A percentile compares a stretch with the other conserved stretches of the same genome.
Conservation (phyloP, 768 basidiomycete genomes). For the Amanita jacksonii region DNA sequence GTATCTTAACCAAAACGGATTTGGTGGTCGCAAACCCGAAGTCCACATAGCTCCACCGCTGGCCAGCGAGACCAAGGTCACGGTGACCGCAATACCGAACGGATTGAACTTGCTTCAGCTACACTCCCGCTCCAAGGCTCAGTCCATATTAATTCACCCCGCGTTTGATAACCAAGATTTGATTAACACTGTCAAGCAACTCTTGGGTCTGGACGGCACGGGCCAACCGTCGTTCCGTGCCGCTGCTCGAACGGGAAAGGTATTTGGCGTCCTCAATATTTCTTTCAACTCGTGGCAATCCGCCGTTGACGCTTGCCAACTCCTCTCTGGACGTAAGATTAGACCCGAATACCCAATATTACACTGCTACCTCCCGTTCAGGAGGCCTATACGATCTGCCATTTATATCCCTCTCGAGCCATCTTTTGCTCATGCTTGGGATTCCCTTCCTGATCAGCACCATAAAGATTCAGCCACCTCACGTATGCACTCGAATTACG, state of each 20-base stretch:
- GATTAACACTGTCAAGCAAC: background rate
- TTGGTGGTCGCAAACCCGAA: background rate
- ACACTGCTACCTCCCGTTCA: constrained; percentile 4
- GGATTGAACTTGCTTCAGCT: background rate
- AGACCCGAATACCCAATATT: constrained; percentile 1
- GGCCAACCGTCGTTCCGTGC: background rate
- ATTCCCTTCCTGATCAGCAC: constrained; percentile 2
- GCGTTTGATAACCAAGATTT: background rate
- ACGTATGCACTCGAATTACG: constrained; percentile 2
- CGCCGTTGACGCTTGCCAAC: background rate
- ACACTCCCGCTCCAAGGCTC: background rate
- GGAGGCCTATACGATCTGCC: background rate
- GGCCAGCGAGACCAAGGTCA: too few species aligned
- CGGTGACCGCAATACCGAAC: background rate
- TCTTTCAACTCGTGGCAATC: constrained; percentile 1
- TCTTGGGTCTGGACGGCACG: background rate
- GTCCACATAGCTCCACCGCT: background rate
- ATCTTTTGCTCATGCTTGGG: background rate
- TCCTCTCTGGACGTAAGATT: background rate
- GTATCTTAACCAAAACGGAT: background rate
- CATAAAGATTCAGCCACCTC: background rate
- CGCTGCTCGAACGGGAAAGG: background rate
- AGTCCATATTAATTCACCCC: constrained; percentile 1
- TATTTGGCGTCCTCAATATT: background rate
- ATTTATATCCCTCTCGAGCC: constrained; percentile 5